phyloP scores from a whole-genome alignment of 176 grass and related monocot genomes.

The Oryza meridionalis region DNA sequence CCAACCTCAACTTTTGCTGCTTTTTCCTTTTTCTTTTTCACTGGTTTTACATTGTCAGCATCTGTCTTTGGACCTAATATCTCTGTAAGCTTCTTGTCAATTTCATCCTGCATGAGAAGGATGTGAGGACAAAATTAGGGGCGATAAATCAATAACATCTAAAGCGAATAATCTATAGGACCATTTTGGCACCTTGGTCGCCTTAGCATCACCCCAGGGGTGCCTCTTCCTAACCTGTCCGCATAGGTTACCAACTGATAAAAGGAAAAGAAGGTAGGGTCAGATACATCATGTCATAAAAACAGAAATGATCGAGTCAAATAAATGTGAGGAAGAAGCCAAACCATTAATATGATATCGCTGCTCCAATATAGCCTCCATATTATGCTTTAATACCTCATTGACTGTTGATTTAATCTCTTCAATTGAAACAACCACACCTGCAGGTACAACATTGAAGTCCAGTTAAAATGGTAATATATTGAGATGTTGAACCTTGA shows the following conservation, averaged over 20 bases:
- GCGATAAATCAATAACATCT: slow-evolving; percentile 16
- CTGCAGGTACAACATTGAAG: slow-evolving; percentile 50
- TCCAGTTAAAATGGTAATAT: slow-evolving; percentile 23
- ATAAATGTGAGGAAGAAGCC: slow-evolving; percentile 20
- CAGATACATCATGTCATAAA: slow-evolving; percentile 3
- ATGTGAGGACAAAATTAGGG: slow-evolving; percentile 29
- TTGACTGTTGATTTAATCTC: slow-evolving; percentile 79
- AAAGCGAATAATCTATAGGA: slow-evolving; percentile 6
- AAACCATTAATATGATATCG: slow-evolving; percentile 94
- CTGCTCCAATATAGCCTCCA: slow-evolving; percentile 90
- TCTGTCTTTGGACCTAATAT: slow-evolving; percentile 87
- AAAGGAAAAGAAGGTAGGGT: slow-evolving; percentile 27
- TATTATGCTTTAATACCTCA: slow-evolving; percentile 70
- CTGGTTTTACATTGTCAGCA: slow-evolving; percentile 87
- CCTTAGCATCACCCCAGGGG: slow-evolving; percentile 96
- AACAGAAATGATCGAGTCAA: slow-evolving; percentile 21
- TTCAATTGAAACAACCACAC: slow-evolving; percentile 83
- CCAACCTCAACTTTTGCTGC: slow-evolving; percentile 82
- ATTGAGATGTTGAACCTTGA: slow-evolving; percentile 6
- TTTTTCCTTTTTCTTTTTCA: slow-evolving; percentile 98
- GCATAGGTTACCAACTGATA: slow-evolving; percentile 82
- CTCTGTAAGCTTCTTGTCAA: slow-evolving; percentile 79
- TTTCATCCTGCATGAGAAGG: slow-evolving; percentile 67
- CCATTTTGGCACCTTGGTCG: slow-evolving; percentile 59
- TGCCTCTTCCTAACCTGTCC: slow-evolving; percentile 87